Base-by-base conservation (phyloP, 1,139 yeast genomes). In the Pichia sp. region DNA sequence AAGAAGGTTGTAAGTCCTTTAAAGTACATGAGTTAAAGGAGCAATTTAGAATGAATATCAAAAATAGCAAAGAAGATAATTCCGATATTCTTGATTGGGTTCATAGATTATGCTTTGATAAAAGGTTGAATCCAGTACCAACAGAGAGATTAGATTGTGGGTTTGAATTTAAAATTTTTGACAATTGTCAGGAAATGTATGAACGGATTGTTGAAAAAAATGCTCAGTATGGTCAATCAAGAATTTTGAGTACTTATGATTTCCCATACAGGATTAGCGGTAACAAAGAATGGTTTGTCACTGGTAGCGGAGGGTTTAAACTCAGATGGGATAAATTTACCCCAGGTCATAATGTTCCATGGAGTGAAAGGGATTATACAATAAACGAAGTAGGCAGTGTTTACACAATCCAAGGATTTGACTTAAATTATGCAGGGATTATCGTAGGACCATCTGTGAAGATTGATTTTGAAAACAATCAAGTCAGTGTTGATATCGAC, bases 381-480 rank as follows among this genome's bases (percentile, higher is more conserved):
- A 66, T 68, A 37, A 67, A 66, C 32, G 72, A 68, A 50, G 72
- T 68, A 29, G 73, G 73, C 0, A 66, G 71, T 32, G 72, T 68
- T 3, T 68, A 68, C 44, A 68, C 73, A 0, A 57, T 68, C 26
- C 73, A 68, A 52, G 73, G 73, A 0, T 68, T 68, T 51, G 73
- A 68, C 52, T 50, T 68, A 44, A 67, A 68, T 46, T 68, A 65
- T 50, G 71, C 71, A 2, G 72, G 69, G 36, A 68, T 68, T 1
- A 68, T 68, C 4, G 43, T 68, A 7, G 73, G 73, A 2, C 60
- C 69, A 3, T 33, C 39, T 26, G 29, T 44, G 40, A 70, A 66
- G 48, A 39, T 51, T 4, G 53, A 32, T 1, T 62, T 31, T 8
- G 9, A 31, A 31, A 31, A 31, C 7, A 10, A 31, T 10, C 7